phyloP scores from a whole-genome alignment of 345 rosid species.

The Heritiera littoralis region DNA sequence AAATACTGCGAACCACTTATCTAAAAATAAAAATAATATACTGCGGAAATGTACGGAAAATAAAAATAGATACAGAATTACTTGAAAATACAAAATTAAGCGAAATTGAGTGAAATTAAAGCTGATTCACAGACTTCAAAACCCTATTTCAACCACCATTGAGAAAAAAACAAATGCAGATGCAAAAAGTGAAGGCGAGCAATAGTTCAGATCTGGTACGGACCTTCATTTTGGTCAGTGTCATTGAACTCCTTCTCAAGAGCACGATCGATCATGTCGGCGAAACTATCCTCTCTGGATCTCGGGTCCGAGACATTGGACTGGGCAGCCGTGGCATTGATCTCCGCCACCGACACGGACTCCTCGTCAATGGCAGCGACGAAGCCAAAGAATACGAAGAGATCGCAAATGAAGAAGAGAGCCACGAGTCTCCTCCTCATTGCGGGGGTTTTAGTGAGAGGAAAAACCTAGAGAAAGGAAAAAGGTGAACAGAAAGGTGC shows the following conservation, averaged over 20 bases:
- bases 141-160: slow-evolving; percentile 35
- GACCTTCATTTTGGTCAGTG: slow-evolving; percentile 77
- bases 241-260: slow-evolving; percentile 89
- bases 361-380: slow-evolving; percentile 33
- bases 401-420: slow-evolving; percentile 41
- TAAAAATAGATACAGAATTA: neutral
- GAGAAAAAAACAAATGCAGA: slow-evolving; percentile 9
- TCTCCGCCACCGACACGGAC: slow-evolving; percentile 36
- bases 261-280: slow-evolving; percentile 85
- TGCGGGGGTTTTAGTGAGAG: neutral
- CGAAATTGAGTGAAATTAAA: slow-evolving; percentile 1
- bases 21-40: no score
- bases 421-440: slow-evolving; percentile 36
- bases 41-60: neutral
- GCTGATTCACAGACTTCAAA: slow-evolving; percentile 29
- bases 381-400: slow-evolving; percentile 32
- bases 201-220: slow-evolving; percentile 46
- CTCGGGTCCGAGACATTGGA: slow-evolving; percentile 48
- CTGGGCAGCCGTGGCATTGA: slow-evolving; percentile 42
- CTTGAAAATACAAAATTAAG: slow-evolving; percentile 5
- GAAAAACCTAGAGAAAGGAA: neutral
- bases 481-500: slow-evolving; percentile 1
- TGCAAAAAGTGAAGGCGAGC: neutral
- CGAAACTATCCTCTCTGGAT: slow-evolving; percentile 72
- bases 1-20: neutral